Evolutionary conservation across 805 yeast genomes (phyloP).

Genomic region (Metschnikowia picachoensis): DNA sequence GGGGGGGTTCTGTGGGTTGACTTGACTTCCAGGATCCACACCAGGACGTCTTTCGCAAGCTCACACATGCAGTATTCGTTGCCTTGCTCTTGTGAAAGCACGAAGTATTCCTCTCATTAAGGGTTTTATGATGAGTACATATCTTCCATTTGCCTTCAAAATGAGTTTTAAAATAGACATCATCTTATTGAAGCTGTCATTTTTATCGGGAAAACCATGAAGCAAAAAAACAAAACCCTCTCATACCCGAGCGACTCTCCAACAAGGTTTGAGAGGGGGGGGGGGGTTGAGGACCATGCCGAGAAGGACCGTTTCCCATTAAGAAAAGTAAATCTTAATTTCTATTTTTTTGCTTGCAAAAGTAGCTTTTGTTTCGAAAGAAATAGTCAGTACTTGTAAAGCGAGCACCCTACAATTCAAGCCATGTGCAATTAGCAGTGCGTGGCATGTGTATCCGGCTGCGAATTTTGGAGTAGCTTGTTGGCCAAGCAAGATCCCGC

Average conservation of each 20-base stretch:
- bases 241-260: conserved; percentile 1
- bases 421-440: no score
- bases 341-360: no score
- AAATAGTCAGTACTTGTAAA: no score
- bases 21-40: conserved; percentile 27
- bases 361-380: no score
- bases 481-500: no score
- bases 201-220: conserved; percentile 41
- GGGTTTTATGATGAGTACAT: conserved; percentile 29
- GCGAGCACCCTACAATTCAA: no score
- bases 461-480: no score
- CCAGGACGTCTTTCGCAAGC: conserved; percentile 32
- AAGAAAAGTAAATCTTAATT: conserved; percentile 5
- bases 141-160: conserved; percentile 16
- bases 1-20: conserved; percentile 15
- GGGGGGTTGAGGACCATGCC: conserved; percentile 14
- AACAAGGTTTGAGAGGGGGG: conserved; percentile 9
- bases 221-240: conserved; percentile 25
- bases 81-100: conserved; percentile 24
- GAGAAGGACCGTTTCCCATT: conserved; percentile 11
- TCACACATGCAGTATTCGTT: conserved; percentile 26
- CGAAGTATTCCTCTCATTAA: conserved; percentile 36
- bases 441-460: no score
- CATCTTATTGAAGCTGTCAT: conserved; percentile 25
- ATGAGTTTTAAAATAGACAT: conserved; percentile 20